phyloP scores from a whole-genome alignment of 805 yeast species.

The Starmerella sp. region DNA sequence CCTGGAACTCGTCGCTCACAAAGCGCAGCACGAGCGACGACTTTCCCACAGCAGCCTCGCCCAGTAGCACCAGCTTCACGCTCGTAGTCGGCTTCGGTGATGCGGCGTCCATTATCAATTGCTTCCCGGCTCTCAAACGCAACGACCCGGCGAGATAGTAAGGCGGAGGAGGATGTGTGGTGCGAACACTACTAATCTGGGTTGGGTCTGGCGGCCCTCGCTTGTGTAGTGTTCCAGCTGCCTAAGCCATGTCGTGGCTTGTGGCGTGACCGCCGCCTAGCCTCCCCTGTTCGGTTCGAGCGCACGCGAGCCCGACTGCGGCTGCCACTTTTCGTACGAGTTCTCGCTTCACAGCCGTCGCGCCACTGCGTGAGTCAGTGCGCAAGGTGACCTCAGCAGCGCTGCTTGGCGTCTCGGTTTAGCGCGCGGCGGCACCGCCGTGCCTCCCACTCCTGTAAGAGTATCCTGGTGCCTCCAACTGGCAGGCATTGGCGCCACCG shows the following conservation, averaged over 20 bases:
- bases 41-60: conserved; percentile 98
- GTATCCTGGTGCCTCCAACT: background rate
- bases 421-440: too few species aligned
- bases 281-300: background rate
- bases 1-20: conserved; percentile 91
- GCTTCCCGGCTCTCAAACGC: background rate
- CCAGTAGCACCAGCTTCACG: conserved; percentile 81
- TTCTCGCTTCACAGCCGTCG: too few species aligned
- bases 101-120: conserved; percentile 16
- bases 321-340: too few species aligned
- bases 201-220: background rate
- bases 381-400: too few species aligned
- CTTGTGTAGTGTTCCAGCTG: background rate
- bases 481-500: background rate
- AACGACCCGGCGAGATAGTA: background rate
- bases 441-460: background rate
- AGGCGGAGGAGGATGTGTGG: background rate
- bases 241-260: background rate
- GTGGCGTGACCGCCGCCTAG: background rate
- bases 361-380: too few species aligned
- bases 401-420: too few species aligned
- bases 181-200: background rate
- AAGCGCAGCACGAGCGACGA: conserved; percentile 85
- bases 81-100: conserved; percentile 44
- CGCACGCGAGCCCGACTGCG: too few species aligned